Evolutionary conservation across 2,329 filamentous ascomycete genomes (phyloP).

Genomic region (Calonectria pseudoturangicola): DNA sequence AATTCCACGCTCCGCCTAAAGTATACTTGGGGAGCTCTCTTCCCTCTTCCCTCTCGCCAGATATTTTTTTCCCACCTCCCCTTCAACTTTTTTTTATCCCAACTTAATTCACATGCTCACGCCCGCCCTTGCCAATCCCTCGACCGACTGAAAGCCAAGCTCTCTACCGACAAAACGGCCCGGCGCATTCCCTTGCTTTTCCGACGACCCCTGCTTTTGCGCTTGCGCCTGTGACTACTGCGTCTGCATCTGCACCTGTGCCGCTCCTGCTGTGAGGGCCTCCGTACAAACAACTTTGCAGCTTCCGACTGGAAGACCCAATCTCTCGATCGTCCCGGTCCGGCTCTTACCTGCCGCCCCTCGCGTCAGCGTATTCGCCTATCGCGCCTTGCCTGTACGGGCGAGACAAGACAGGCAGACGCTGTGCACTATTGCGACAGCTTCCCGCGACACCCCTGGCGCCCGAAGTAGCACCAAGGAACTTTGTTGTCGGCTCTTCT

Average conservation of each 20-base stretch:
- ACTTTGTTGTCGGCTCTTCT: conserved; percentile 32
- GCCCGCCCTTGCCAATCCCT: conserved; percentile 21
- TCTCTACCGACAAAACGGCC: conserved; percentile 28
- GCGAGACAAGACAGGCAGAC: conserved; percentile 6
- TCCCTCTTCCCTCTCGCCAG: conserved; percentile 14
- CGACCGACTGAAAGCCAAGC: conserved; percentile 36
- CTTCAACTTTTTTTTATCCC: conserved; percentile 5
- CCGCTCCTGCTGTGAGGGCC: conserved; percentile 21
- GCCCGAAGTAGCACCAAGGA: conserved; percentile 14
- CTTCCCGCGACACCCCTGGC: conserved; percentile 20
- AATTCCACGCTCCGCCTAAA: conserved; percentile 26
- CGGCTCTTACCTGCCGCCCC: conserved; percentile 24
- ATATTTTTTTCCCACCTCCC: conserved; percentile 1
- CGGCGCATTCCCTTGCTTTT: conserved; percentile 23
- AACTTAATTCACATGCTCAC: background rate
- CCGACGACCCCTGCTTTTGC: conserved; percentile 26
- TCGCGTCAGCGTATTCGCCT: conserved; percentile 23
- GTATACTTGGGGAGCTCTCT: conserved; percentile 12
- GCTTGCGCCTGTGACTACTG: conserved; percentile 20
- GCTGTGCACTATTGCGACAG: conserved; percentile 35
- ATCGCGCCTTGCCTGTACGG: conserved; percentile 34
- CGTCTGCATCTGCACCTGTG: conserved; percentile 4
- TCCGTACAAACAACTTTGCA: conserved; percentile 24
- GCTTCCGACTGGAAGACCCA: conserved; percentile 25
- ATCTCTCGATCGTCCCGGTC: conserved; percentile 26